Percentiles rank a stretch among this genome's conserved stretches.
phyloP scores from a whole-genome alignment of 208 protist species.

The Spongospora subterranea region DNA sequence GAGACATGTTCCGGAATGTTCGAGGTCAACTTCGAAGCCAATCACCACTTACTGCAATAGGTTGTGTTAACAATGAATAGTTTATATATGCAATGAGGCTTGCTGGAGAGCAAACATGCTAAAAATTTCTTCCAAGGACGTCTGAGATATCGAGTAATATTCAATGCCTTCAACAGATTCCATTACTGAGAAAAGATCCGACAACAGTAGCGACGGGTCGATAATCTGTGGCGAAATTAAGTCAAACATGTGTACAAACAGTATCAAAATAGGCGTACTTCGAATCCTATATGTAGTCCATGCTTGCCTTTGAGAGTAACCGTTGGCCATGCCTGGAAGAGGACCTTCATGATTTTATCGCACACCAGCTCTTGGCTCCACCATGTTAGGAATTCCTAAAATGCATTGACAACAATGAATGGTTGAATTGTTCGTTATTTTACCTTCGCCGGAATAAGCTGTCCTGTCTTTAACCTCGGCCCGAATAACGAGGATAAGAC shows the following conservation, averaged over 20 bases:
- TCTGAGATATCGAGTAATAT: conserved; percentile 55
- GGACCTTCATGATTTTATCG: background rate
- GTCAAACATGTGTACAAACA: background rate
- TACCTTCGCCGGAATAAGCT: background rate
- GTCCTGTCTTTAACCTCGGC: background rate
- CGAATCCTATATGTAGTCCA: background rate
- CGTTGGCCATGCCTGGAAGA: background rate
- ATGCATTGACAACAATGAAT: background rate
- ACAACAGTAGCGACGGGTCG: background rate
- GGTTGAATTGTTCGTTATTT: background rate
- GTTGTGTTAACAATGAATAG: no score
- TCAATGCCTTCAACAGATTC: conserved; percentile 1
- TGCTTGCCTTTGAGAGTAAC: background rate
- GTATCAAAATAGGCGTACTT: background rate
- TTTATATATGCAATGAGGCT: no score
- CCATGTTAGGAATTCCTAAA: background rate
- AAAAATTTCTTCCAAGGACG: conserved; percentile 57
- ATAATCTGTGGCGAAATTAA: background rate
- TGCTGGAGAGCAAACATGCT: conserved; percentile 34
- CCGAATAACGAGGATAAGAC: background rate
- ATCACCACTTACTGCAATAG: no score
- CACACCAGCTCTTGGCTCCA: background rate
- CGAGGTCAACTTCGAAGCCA: no score
- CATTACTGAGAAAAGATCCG: conserved; percentile 14
- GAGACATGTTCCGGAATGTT: no score